Percentiles rank a stretch among this genome's conserved stretches.
Conservation (phyloP, 345 rosid genomes). For the Eutrema japonicum region DNA sequence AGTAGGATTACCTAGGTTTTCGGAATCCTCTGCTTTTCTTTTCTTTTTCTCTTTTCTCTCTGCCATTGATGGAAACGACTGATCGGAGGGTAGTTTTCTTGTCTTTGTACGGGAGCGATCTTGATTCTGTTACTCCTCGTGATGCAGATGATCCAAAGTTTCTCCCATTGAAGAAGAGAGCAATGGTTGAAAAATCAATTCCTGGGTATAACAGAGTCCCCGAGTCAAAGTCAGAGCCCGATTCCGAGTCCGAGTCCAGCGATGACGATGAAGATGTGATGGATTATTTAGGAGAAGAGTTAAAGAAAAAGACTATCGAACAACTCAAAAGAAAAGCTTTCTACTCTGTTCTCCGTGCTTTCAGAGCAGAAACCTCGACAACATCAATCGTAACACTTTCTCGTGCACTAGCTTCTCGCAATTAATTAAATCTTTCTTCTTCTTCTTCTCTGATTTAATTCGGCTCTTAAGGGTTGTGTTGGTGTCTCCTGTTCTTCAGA, state of each 20-base stretch:
- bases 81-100: background rate
- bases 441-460: background rate
- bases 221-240: background rate
- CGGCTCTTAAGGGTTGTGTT: slow-evolving; percentile 1
- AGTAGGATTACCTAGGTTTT: background rate
- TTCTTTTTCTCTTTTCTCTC: background rate
- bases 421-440: background rate
- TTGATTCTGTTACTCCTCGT: slow-evolving; percentile 13
- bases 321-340: slow-evolving; percentile 9
- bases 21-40: background rate
- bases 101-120: background rate
- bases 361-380: background rate
- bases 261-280: background rate
- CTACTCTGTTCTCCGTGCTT: slow-evolving; percentile 29
- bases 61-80: background rate
- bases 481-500: slow-evolving; percentile 12
- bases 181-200: slow-evolving; percentile 21
- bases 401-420: background rate
- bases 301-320: background rate
- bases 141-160: background rate
- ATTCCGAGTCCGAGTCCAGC: background rate
- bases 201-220: background rate
- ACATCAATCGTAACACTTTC: slow-evolving; percentile 11
- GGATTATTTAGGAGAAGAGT: background rate
- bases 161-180: slow-evolving; percentile 12